Evolutionary conservation across 345 rosid species (phyloP).

Genomic region (Syzygium aromaticum): DNA sequence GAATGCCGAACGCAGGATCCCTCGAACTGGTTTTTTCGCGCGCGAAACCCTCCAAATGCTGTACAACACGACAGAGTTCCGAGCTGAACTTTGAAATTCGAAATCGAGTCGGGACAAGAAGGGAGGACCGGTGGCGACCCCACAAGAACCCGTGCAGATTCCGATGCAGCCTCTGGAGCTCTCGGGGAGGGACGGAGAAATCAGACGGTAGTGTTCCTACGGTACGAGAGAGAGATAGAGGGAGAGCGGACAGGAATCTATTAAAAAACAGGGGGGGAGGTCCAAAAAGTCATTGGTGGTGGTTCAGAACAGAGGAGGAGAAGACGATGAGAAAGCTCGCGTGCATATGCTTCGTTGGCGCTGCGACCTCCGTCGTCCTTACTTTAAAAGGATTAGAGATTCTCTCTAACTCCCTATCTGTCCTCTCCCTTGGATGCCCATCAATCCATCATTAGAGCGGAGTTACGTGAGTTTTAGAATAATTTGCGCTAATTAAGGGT

Average conservation of each 20-base stretch:
- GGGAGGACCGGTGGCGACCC: background rate
- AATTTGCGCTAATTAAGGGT: background rate
- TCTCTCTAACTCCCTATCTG: background rate
- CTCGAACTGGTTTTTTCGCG: background rate
- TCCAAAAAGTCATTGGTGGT: background rate
- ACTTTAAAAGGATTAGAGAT: background rate
- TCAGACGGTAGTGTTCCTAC: background rate
- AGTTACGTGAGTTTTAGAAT: background rate
- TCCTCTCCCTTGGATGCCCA: background rate
- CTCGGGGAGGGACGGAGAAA: background rate
- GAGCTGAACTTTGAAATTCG: background rate
- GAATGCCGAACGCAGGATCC: background rate
- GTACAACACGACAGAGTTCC: background rate
- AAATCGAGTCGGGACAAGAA: background rate
- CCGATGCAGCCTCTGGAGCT: background rate
- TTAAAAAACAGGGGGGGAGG: background rate
- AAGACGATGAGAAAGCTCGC: background rate
- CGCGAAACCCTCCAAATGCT: background rate
- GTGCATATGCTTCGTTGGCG: background rate
- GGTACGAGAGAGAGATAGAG: background rate
- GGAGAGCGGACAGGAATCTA: background rate
- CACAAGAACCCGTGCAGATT: background rate
- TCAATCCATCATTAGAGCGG: background rate
- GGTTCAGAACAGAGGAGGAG: background rate
- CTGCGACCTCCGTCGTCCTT: background rate